Base-by-base conservation (phyloP, 1,284 basidiomycete species). In the Agaricales sp. region DNA sequence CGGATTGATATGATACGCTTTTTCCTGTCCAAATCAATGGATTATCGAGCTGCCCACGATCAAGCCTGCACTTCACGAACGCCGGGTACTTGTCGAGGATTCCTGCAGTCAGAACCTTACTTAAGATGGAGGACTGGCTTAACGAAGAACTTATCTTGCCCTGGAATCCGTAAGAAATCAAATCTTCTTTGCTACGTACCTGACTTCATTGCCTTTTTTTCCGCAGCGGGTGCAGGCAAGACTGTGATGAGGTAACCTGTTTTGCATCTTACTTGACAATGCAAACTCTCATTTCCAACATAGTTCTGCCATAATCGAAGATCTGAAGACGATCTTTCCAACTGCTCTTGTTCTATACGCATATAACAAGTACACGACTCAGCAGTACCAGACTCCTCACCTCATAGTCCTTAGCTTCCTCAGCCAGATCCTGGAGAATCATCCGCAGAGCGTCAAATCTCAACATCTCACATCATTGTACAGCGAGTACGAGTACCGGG, bases 191-290 rank as follows among this genome's bases (percentile, higher is more conserved):
- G 14, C 26, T 30, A 30, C 14, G 26, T 30, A 6, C 14, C 6
- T 30, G 26, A 30, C n/a, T 30, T 30, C 6, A 30, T 30, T 30
- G 26, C 26, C 6, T 30, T n/a, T 16, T 4, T 6, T 41, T 8
- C 18, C 16, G 19, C 16, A 41, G 39, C 39, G 6, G 39, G 39
- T 4, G 4, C 39, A 4, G 39, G 39, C 6, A 41, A 41, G 19
- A 41, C 39, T 8, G 39, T 41, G 4, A 41, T 41, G 39, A 41
- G 39, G 39, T 41, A 41, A n/a, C n/a, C n/a, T n/a, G n/a, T n/a
- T n/a, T n/a, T 41, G 39, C 8, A 20, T 6, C 26, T 6, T 30
- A 6, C 14, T 6, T 30, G 26, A 30, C 6, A 6, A 14, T 6
- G 26, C 14, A 30, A 30, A 6, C 6, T 30, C 26, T 30, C 26